A percentile compares a stretch with the other conserved stretches of the same genome.
Conservation (phyloP, 345 rosid species). For the Carallia brachiata region DNA sequence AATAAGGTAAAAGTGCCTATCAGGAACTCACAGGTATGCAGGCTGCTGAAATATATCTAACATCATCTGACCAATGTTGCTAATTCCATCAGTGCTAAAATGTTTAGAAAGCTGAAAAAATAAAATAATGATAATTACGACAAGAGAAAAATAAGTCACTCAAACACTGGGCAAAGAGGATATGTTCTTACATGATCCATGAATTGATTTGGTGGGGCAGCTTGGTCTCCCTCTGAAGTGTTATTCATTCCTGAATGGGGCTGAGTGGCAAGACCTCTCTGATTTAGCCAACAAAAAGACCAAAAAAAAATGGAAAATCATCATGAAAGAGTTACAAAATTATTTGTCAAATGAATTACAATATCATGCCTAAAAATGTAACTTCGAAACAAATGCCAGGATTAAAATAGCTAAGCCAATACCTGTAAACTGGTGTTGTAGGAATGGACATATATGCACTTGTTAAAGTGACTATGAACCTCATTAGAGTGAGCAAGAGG, state of each 20-base stretch:
- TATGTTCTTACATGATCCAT: conserved; percentile 1
- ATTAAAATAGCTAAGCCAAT: conserved; percentile 12
- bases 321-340: no score
- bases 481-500: conserved; percentile 81
- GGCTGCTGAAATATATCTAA: conserved; percentile 57
- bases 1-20: neutral
- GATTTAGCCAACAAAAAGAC: neutral
- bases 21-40: conserved; percentile 54
- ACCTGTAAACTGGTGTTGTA: conserved; percentile 75
- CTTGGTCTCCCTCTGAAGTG: conserved; percentile 44
- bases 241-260: conserved; percentile 47
- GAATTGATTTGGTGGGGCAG: conserved; percentile 59
- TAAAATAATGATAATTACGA: conserved; percentile 2
- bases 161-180: no score
- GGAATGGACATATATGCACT: conserved; percentile 83
- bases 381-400: no score
- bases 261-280: conserved; percentile 43
- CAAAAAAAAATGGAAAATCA: neutral
- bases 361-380: no score
- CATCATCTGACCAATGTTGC: conserved; percentile 44
- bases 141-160: neutral
- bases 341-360: neutral
- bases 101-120: conserved; percentile 42
- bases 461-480: conserved; percentile 68
- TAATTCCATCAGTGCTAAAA: conserved; percentile 37